Percentiles rank a stretch among this genome's conserved stretches.
Conservation (phyloP, 164 flowering plant species). For the Nelumbo lutea region DNA sequence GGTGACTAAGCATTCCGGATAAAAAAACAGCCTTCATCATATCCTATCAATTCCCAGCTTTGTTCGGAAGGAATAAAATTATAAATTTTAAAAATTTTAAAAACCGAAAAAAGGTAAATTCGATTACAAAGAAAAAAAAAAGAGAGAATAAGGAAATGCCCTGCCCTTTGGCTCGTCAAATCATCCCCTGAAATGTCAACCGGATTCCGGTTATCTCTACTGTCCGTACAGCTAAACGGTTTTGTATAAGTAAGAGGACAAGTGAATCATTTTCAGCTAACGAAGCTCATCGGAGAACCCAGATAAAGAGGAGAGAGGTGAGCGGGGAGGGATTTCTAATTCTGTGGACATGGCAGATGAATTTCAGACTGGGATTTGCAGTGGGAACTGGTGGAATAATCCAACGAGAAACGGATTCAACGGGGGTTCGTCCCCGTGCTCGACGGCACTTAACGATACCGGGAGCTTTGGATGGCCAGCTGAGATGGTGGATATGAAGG, state of each 20-base stretch:
- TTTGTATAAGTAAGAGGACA: slow-evolving; percentile 21
- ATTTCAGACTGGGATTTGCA: slow-evolving; percentile 29
- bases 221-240: slow-evolving; percentile 24
- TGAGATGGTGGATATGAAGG: slow-evolving; percentile 28
- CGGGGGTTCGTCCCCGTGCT: slow-evolving; percentile 40
- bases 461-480: slow-evolving; percentile 38
- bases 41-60: slow-evolving; percentile 30
- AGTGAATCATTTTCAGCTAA: slow-evolving; percentile 6
- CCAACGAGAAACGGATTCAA: slow-evolving; percentile 16
- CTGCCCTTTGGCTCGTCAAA: slow-evolving; percentile 26
- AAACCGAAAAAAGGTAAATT: not conserved
- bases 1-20: slow-evolving; percentile 28
- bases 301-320: slow-evolving; percentile 1
- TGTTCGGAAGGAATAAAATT: slow-evolving; percentile 31
- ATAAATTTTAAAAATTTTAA: not conserved
- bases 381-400: slow-evolving; percentile 62
- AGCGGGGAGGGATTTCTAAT: not conserved
- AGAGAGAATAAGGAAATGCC: slow-evolving; percentile 19
- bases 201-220: slow-evolving; percentile 27
- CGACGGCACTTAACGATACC: slow-evolving; percentile 26
- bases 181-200: slow-evolving; percentile 44
- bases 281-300: not conserved
- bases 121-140: not conserved
- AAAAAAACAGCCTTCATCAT: slow-evolving; percentile 16
- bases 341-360: slow-evolving; percentile 43